Conservation (phyloP, 2,329 filamentous ascomycete genomes). For the Phoma sp. region DNA sequence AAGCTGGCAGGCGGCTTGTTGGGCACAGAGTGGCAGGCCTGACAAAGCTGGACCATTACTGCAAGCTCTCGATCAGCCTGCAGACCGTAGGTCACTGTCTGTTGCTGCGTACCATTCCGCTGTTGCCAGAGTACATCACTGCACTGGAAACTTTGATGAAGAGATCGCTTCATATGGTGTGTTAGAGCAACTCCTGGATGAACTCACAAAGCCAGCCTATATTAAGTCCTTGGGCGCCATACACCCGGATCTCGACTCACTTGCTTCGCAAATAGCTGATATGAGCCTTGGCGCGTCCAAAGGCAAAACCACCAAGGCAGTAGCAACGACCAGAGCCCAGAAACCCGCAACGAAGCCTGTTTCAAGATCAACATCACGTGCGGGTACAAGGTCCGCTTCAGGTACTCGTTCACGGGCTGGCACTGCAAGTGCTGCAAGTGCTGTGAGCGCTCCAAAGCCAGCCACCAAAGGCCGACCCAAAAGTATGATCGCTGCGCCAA, state of each 20-base stretch:
- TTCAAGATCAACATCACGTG: conserved; percentile 13
- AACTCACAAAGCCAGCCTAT: conserved; percentile 48
- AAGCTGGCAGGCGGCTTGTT: conserved; percentile 56
- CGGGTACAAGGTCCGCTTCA: conserved; percentile 18
- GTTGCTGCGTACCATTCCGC: conserved; percentile 60
- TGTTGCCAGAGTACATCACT: conserved; percentile 58
- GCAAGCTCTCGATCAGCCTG: conserved; percentile 56
- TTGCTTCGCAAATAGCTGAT: conserved; percentile 53
- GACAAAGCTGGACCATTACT: conserved; percentile 59
- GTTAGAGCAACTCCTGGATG: conserved; percentile 54
- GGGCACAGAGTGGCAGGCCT: conserved; percentile 57
- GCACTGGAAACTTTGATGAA: conserved; percentile 55
- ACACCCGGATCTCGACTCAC: conserved; percentile 35
- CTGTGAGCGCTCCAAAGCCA: conserved; percentile 9
- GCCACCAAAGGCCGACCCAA: conserved; percentile 21
- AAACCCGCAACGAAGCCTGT: conserved; percentile 28
- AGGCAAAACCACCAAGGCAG: conserved; percentile 16
- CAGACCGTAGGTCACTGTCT: conserved; percentile 54
- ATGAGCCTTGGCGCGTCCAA: conserved; percentile 43
- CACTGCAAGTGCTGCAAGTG: conserved; percentile 22
- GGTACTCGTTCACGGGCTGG: conserved; percentile 25
- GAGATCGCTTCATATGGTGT: conserved; percentile 58
- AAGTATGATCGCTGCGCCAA: conserved; percentile 7
- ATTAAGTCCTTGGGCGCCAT: conserved; percentile 37
- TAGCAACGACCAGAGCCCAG: conserved; percentile 28